These are phyloP conservation scores for Panicum virgatum DNA, from an alignment of 202 grass and related monocot species.

Conservation along the genomic window DNA sequence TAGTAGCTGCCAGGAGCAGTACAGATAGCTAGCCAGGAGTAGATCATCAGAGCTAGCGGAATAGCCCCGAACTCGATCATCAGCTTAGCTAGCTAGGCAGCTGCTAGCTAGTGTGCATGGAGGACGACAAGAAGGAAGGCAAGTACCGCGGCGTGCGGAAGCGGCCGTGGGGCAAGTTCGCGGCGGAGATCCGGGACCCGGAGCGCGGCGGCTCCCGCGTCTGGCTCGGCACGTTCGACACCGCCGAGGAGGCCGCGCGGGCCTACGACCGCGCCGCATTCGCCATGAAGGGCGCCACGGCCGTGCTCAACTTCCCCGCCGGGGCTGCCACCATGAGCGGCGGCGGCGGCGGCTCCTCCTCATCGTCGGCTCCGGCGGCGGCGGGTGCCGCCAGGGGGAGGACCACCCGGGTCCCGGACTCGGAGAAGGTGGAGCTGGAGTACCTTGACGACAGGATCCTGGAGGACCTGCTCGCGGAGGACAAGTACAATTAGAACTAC, in stretches of 20 bases:
- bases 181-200: constrained; percentile 77
- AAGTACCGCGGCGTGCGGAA: constrained; percentile 73
- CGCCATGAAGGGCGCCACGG: constrained; percentile 53
- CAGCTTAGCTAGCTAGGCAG: too few relatives aligned
- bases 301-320: constrained; percentile 70
- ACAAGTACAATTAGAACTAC: constrained; percentile 28
- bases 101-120: constrained; percentile 21
- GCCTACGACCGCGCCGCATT: constrained; percentile 74
- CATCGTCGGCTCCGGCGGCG: not conserved
- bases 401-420: not conserved
- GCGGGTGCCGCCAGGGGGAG: not conserved
- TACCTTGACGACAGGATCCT: constrained; percentile 67
- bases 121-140: constrained; percentile 55
- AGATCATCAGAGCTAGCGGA: too few relatives aligned
- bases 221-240: constrained; percentile 81
- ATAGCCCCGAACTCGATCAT: too few relatives aligned
- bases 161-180: constrained; percentile 74
- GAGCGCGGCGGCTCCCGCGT: constrained; percentile 60
- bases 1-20: too few relatives aligned
- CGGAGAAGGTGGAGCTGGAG: constrained; percentile 64
- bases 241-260: constrained; percentile 64
- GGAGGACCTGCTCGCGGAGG: constrained; percentile 55
- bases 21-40: too few relatives aligned
- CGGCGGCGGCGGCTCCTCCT: not conserved
- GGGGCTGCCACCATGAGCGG: constrained; percentile 1